These are phyloP conservation scores for Hawksworthiomyces lignivorus DNA, from an alignment of 2,329 filamentous ascomycete species.

Conservation along the genomic window DNA sequence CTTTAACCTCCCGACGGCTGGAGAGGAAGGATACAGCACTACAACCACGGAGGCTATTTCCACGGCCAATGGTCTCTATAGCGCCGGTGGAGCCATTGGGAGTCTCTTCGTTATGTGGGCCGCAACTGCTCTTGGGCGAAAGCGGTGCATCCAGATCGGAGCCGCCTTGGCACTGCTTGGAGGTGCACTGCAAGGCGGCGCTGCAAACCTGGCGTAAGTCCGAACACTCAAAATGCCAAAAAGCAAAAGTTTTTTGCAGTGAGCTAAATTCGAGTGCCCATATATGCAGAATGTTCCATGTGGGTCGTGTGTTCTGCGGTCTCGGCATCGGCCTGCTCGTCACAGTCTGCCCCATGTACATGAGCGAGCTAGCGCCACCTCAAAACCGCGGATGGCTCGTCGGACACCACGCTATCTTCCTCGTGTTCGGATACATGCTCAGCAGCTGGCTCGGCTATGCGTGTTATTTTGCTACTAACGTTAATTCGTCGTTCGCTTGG, in stretches of 20 bases:
- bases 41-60: constrained; percentile 39
- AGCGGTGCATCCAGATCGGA: constrained; percentile 38
- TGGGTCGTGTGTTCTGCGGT: constrained; percentile 33
- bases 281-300: constrained; percentile 35
- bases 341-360: constrained; percentile 36
- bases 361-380: constrained; percentile 33
- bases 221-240: too few relatives aligned
- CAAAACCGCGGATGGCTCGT: constrained; percentile 35
- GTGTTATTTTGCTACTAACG: constrained; percentile 30
- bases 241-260: too few relatives aligned
- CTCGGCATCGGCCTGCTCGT: constrained; percentile 34
- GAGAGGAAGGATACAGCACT: constrained; percentile 35
- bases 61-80: constrained; percentile 22
- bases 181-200: constrained; percentile 37
- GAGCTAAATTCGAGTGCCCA: too few relatives aligned
- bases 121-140: constrained; percentile 34
- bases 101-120: constrained; percentile 43
- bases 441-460: constrained; percentile 36
- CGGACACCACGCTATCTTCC: constrained; percentile 36
- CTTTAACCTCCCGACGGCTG: constrained; percentile 36
- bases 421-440: constrained; percentile 39
- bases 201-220: constrained; percentile 32
- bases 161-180: constrained; percentile 35
- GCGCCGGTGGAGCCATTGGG: constrained; percentile 37
- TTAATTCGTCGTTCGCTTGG: constrained; percentile 33